These are phyloP conservation scores for Micractinium sp. DNA, from an alignment of 139 green algal species.

Conservation along the genomic window DNA sequence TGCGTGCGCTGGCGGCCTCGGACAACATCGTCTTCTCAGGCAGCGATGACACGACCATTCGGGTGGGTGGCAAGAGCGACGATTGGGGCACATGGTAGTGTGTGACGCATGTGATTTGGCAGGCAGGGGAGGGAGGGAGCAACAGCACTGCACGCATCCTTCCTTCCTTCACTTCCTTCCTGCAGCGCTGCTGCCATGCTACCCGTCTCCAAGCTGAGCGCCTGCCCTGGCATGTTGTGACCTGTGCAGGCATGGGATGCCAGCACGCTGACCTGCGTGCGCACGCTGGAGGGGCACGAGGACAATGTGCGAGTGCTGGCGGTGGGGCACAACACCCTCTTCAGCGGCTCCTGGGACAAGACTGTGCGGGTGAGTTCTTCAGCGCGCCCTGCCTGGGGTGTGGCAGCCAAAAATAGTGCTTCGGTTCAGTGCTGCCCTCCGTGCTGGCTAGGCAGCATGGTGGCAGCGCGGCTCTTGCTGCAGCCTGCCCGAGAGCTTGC, in stretches of 20 bases:
- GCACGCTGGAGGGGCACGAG: conserved; percentile 87
- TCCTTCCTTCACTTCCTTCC: too few relatives aligned
- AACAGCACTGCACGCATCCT: not conserved
- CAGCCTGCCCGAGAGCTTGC: not conserved
- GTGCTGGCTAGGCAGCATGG: not conserved
- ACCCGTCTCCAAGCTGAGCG: too few relatives aligned
- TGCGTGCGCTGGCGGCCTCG: conserved; percentile 80
- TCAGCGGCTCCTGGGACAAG: conserved; percentile 93
- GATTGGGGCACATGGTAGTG: not conserved
- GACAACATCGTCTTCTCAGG: conserved; percentile 82
- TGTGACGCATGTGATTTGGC: not conserved
- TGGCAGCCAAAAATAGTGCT: not conserved
- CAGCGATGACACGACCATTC: conserved; percentile 90
- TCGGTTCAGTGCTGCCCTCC: not conserved
- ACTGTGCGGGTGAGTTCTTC: conserved; percentile 86
- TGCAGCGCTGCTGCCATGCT: too few relatives aligned
- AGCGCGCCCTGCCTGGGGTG: not conserved
- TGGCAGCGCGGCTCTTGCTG: not conserved
- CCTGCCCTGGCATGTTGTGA: not conserved
- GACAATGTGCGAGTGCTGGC: conserved; percentile 95
- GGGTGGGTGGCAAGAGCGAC: conserved; percentile 39
- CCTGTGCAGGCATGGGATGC: conserved; percentile 83
- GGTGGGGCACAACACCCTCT: conserved; percentile 77
- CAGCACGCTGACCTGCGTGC: conserved; percentile 79
- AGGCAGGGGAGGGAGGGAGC: not conserved